Conservation (phyloP, 192 early-diverging fungal genomes). For the Pilaira anomala region DNA sequence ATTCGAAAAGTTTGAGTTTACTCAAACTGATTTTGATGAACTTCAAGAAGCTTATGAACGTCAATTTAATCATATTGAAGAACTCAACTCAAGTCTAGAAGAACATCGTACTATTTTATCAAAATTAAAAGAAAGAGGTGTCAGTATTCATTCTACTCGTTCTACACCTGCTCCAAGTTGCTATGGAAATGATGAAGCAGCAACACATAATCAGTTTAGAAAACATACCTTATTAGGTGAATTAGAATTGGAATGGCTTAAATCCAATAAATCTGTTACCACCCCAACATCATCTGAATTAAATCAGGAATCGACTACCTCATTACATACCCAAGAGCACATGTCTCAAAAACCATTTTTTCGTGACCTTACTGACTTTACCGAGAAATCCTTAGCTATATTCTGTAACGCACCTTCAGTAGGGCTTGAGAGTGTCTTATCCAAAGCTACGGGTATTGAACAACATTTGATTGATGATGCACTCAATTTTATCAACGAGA, state of each 20-base stretch:
- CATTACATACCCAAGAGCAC: too few relatives aligned
- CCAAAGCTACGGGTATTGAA: conserved; percentile 18
- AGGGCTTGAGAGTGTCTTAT: conserved; percentile 13
- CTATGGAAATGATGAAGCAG: background rate
- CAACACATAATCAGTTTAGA: background rate
- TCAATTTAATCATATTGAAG: conserved; percentile 33
- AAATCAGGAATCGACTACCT: background rate
- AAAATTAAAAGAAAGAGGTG: conserved; percentile 21
- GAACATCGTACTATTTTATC: conserved; percentile 39
- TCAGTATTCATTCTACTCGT: conserved; percentile 11
- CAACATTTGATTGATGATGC: conserved; percentile 21
- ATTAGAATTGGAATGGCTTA: conserved; percentile 50
- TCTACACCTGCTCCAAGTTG: conserved; percentile 25
- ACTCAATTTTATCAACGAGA: conserved; percentile 17
- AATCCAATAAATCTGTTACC: conserved; percentile 9
- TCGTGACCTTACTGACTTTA: conserved; percentile 20
- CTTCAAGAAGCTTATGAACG: conserved; percentile 33
- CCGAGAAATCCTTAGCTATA: conserved; percentile 21
- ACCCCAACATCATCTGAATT: background rate
- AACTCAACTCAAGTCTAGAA: conserved; percentile 36
- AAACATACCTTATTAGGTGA: conserved; percentile 43
- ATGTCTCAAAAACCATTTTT: background rate
- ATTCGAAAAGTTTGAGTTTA: conserved; percentile 33
- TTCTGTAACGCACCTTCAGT: conserved; percentile 21
- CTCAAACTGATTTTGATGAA: conserved; percentile 27